Evolutionary conservation across 2,329 filamentous ascomycete species (phyloP).

Genomic region (Aureobasidium namibiae): DNA sequence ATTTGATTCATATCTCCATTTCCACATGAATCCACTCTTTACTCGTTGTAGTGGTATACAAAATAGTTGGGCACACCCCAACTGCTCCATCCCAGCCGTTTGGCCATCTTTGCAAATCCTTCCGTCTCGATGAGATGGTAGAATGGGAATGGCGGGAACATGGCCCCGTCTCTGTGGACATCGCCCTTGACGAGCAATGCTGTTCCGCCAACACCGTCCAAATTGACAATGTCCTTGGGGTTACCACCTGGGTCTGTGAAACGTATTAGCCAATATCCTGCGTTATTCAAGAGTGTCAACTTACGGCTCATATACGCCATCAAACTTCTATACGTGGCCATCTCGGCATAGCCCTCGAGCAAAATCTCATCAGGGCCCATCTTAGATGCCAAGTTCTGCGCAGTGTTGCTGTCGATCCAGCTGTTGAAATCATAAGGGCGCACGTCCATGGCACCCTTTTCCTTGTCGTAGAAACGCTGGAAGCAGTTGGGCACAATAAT

Average conservation of each 20-base stretch:
- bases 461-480: conserved; percentile 64
- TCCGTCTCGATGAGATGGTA: conserved; percentile 97
- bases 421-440: conserved; percentile 95
- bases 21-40: neutral
- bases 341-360: conserved; percentile 84
- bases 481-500: conserved; percentile 94
- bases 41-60: conserved; percentile 91
- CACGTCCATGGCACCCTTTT: conserved; percentile 64
- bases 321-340: conserved; percentile 82
- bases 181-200: conserved; percentile 91
- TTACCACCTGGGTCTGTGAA: conserved; percentile 21
- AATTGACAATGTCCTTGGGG: conserved; percentile 41
- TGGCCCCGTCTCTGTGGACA: conserved; percentile 92
- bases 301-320: conserved; percentile 74
- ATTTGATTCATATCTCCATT: neutral
- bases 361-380: conserved; percentile 91
- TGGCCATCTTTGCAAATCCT: conserved; percentile 96
- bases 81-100: conserved; percentile 73
- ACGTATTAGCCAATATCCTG: neutral
- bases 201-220: conserved; percentile 92
- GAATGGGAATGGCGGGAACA: conserved; percentile 96
- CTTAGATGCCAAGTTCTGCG: conserved; percentile 62
- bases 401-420: conserved; percentile 83
- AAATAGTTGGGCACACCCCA: conserved; percentile 95
- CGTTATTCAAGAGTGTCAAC: conserved; percentile 22